Evolutionary conservation across 192 early-diverging fungal genomes (phyloP), one percentile per base, ranked within the genome.

Genomic region (Entophlyctis helioformis): DNA sequence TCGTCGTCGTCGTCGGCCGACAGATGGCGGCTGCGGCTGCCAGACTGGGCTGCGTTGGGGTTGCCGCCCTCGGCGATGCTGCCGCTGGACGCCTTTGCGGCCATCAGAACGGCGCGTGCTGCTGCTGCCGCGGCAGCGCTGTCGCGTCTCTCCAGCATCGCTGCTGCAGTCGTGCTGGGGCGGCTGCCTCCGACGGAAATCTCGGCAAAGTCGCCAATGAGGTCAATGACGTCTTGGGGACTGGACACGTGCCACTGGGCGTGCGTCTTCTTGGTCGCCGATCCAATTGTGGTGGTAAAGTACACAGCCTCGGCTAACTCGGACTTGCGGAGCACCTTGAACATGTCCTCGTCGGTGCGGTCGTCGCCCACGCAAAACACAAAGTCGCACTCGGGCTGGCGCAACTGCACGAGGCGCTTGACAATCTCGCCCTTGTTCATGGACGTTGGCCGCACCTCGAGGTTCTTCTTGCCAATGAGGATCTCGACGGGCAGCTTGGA

Each of bases 381-480:
- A 73, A 98, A 98, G 40, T 91, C 89, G 7, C 4, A 31, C 3
- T 76, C 74, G 15, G 80, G 72, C 29, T 76, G 62, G 31, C 65
- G 49, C 34, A 55, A 61, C 4, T 53, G 50, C 18, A 91, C 42
- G 39, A 98, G 53, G 8, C 85, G 72, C 63, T 92, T 91, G 50
- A 96, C 86, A 50, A 96, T 94, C 59, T 96, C 89, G 9, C 96
- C 96, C 69, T 96, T 98, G 71, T 93, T 98, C 40, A 94, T 78
- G 2, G 79, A 71, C 1, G 82, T 81, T n/a, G 95, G 91, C 10
- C 91, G 75, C 18, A 93, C 86, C 53, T 98, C 93, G 3, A 98
- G 70, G 40, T 91, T 92, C 69, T 96, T 98, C 60, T 95, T 95
- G 36, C 96, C 93, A 16, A 91, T 74, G 38, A 98, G 54, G 27